A percentile compares a stretch with the other conserved stretches of the same genome.
Conservation (phyloP, 371 early-diverging fungal genomes). For the Vairimorpha necatrix region DNA sequence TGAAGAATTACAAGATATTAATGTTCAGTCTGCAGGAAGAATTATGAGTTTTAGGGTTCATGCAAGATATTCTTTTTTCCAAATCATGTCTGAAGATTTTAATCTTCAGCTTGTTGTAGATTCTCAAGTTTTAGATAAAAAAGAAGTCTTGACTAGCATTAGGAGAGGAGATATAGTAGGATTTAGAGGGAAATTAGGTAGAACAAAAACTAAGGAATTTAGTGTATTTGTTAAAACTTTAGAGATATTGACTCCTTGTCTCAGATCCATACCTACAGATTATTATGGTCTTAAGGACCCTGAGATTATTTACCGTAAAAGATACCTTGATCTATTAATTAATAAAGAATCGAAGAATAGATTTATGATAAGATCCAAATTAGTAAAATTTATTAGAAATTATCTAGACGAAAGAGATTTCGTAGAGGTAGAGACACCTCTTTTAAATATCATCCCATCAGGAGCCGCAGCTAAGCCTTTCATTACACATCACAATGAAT, state of each 20-base stretch:
- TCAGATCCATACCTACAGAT: constrained; percentile 87
- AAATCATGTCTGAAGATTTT: constrained; percentile 17
- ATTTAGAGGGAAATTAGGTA: constrained; percentile 80
- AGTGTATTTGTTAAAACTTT: constrained; percentile 84
- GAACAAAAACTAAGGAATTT: constrained; percentile 86
- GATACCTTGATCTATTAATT: constrained; percentile 97
- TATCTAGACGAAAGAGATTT: constrained; percentile 86
- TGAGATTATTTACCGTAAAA: constrained; percentile 90
- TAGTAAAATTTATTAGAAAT: constrained; percentile 83
- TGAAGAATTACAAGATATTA: constrained; percentile 4
- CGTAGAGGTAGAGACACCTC: constrained; percentile 99
- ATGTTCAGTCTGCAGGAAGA: constrained; percentile 54
- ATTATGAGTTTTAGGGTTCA: constrained; percentile 48
- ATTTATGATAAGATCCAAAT: constrained; percentile 79
- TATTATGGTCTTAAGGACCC: constrained; percentile 85
- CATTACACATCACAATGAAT: constrained; percentile 95
- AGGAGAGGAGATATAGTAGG: constrained; percentile 96
- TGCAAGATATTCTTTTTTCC: constrained; percentile 46
- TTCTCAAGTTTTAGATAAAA: constrained; percentile 3
- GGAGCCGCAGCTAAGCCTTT: constrained; percentile 99
- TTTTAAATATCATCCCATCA: constrained; percentile 97
- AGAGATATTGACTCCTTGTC: constrained; percentile 81
- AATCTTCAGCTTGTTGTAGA: constrained; percentile 44
- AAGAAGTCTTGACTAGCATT: constrained; percentile 60
- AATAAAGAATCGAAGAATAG: constrained; percentile 85